Evolutionary conservation across 345 rosid genomes (phyloP).

Genomic region (Citrus inodora): DNA sequence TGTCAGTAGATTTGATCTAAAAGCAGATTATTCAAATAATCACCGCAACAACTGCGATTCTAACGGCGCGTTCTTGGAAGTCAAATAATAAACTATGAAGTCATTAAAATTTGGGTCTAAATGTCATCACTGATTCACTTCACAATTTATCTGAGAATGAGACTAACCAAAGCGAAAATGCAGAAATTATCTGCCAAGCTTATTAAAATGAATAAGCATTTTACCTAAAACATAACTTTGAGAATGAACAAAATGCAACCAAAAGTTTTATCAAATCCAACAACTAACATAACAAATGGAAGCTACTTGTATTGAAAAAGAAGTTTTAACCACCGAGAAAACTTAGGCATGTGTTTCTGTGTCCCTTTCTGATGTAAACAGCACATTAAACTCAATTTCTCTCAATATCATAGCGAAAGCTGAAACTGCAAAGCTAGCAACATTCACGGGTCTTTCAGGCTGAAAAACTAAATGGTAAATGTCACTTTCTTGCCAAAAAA

Average conservation of each 20-base stretch:
- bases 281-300: conserved; percentile 11
- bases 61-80: neutral
- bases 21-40: too few species aligned
- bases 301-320: conserved; percentile 5
- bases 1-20: too few species aligned
- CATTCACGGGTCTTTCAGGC: too few species aligned
- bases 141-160: neutral
- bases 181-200: neutral
- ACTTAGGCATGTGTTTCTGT: neutral
- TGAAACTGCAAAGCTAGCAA: neutral
- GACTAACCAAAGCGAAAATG: neutral
- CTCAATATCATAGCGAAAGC: neutral
- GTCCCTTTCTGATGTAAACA: conserved; percentile 10
- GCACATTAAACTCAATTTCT: neutral
- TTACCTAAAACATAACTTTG: neutral
- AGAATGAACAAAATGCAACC: neutral
- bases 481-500: conserved; percentile 14
- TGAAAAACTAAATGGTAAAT: too few species aligned
- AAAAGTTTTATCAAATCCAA: neutral
- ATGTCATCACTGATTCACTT: neutral
- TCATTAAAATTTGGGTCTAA: neutral
- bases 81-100: neutral
- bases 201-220: neutral
- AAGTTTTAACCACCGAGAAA: conserved; percentile 21
- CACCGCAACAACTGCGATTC: neutral